Evolutionary conservation across 129 eudicot species (phyloP).

Genomic region (Saposhnikovia divaricata): DNA sequence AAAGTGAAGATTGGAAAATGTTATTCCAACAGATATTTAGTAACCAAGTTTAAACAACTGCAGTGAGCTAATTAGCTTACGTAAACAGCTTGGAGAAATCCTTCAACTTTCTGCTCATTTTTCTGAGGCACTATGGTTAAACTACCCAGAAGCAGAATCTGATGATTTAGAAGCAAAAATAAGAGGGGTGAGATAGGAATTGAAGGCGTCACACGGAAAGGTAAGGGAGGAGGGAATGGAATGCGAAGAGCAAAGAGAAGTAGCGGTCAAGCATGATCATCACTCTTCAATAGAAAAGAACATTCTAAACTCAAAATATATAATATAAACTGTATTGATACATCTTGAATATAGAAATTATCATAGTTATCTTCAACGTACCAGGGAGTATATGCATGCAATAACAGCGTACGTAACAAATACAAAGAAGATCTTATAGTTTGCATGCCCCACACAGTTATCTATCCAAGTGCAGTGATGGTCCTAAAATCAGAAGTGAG

Average conservation of each 20-base stretch:
- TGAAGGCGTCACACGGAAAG: background rate
- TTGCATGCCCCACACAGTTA: slow-evolving; percentile 90
- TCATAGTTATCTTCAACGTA: slow-evolving; percentile 16
- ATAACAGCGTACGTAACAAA: slow-evolving; percentile 63
- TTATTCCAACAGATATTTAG: background rate
- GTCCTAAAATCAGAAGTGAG: slow-evolving; percentile 52
- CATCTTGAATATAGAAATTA: background rate
- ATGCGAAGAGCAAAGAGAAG: background rate
- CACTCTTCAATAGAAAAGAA: background rate
- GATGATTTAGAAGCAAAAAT: background rate
- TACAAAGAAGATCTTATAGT: slow-evolving; percentile 81
- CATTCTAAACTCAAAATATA: background rate
- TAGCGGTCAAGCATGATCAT: background rate
- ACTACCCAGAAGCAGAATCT: slow-evolving; percentile 86
- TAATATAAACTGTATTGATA: background rate
- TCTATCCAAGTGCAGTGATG: slow-evolving; percentile 97
- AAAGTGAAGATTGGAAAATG: slow-evolving; percentile 1
- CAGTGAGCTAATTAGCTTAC: slow-evolving; percentile 26
- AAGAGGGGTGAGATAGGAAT: background rate
- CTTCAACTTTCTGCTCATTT: slow-evolving; percentile 37
- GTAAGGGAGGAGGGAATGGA: background rate
- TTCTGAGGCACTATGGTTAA: slow-evolving; percentile 28
- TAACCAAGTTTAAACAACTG: background rate
- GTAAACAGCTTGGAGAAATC: slow-evolving; percentile 48
- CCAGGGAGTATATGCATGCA: slow-evolving; percentile 83